A percentile compares a stretch with the other conserved stretches of the same genome.
phyloP scores from a whole-genome alignment of 345 rosid genomes.

The Linum trigynum region DNA sequence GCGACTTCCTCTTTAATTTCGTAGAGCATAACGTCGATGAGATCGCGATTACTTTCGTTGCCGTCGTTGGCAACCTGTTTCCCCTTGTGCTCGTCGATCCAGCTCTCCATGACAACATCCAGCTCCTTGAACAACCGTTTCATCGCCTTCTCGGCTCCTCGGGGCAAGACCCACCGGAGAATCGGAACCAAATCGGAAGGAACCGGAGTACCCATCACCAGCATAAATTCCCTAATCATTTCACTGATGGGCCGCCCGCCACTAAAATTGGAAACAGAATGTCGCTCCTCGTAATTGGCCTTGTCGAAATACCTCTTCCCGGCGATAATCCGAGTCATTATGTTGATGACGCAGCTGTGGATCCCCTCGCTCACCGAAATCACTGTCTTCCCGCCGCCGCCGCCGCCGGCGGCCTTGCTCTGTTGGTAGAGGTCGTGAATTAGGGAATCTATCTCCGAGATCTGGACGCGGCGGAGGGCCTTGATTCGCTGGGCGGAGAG shows the following conservation, averaged over 20 bases:
- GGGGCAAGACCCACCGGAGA: neutral
- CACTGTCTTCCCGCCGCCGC: neutral
- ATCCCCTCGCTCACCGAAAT: neutral
- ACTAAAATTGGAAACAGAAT: neutral
- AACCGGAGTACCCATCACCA: neutral
- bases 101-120: conserved; percentile 5
- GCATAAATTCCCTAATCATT: conserved; percentile 5
- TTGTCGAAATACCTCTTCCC: conserved; percentile 9
- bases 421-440: neutral
- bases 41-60: neutral
- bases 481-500: conserved; percentile 10
- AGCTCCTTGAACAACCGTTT: neutral
- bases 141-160: neutral
- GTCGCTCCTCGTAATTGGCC: neutral
- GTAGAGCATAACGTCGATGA: conserved; percentile 10
- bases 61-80: neutral
- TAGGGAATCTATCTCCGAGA: neutral
- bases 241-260: neutral
- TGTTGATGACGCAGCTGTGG: neutral
- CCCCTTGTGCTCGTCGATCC: conserved; percentile 7
- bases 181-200: conserved; percentile 13
- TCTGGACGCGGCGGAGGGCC: neutral
- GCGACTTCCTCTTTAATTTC: conserved; percentile 1
- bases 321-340: conserved; percentile 6
- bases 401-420: neutral